Evolutionary conservation across 2,329 filamentous ascomycete genomes (phyloP).

Genomic region (Fusarium azukiicola): DNA sequence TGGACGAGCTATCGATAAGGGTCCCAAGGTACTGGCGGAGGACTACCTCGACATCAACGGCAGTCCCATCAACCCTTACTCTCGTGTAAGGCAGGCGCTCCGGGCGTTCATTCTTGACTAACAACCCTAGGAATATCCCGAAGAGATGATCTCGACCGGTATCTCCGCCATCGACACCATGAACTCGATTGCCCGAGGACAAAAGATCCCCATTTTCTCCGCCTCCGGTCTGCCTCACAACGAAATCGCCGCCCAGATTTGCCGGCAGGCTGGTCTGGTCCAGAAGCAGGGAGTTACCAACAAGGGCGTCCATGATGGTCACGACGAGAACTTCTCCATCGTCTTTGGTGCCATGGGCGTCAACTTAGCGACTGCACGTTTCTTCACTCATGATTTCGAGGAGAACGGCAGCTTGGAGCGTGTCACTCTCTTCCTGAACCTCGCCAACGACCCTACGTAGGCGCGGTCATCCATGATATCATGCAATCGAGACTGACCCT

Average conservation of each 20-base stretch:
- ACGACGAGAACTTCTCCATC: constrained; percentile 99
- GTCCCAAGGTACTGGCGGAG: constrained; percentile 97
- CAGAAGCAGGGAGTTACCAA: constrained; percentile 88
- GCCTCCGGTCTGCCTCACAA: constrained; percentile 99
- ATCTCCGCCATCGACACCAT: constrained; percentile 99
- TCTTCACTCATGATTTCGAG: constrained; percentile 99
- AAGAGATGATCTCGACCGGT: constrained; percentile 99
- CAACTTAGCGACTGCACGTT: constrained; percentile 98
- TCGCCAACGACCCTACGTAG: constrained; percentile 99
- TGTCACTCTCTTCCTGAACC: constrained; percentile 98
- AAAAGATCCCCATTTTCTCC: constrained; percentile 99
- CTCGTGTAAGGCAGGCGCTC: constrained; percentile 82
- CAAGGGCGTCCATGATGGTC: constrained; percentile 97
- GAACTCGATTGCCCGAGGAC: constrained; percentile 98
- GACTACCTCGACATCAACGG: constrained; percentile 99
- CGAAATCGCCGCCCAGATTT: constrained; percentile 99
- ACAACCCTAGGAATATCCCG: constrained; percentile 90
- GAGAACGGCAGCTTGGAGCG: constrained; percentile 99
- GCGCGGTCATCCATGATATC: constrained; percentile 59
- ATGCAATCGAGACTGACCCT: constrained; percentile 27
- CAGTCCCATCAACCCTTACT: constrained; percentile 98
- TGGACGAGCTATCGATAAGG: constrained; percentile 98
- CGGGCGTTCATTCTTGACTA: constrained; percentile 31
- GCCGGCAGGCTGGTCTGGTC: constrained; percentile 96
- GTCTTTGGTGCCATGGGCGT: constrained; percentile 99